Base-by-base conservation (phyloP, 306 rosid genomes). In the Sesbania bispinosa region DNA sequence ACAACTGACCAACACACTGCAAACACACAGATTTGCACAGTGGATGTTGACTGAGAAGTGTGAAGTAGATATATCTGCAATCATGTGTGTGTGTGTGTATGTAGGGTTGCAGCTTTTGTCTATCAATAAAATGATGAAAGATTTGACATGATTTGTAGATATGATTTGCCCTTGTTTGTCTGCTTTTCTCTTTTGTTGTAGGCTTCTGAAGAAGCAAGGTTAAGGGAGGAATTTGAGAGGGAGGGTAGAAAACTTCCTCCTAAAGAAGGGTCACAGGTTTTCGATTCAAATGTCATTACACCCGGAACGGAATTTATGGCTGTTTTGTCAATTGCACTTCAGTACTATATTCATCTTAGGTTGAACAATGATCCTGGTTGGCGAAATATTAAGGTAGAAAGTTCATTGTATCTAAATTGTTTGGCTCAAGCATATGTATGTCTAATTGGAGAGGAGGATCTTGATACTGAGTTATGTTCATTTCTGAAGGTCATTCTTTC, bases 221-320 rank as follows among this genome's bases (percentile, higher is more conserved):
- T 95, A 11, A 85, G 99, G 69, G 86, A 88, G 77, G 99, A 95
- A 76, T 95, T 95, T 67, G 99, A 91, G 86, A 84, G 45, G 66
- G 97, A 91, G 90, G 99, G 99, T 15, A 90, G 99, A 69, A 95
- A 88, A 77, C 97, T 95, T 83, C 97, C 99, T 62, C 93, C 93
- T 9, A 89, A 95, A 79, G 82, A 74, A 54, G 81, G 79, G 58
- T 88, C 92, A 0, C 92, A 89, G 77, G 64, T 67, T 74, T 86
- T 82, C 53, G 97, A 95, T 88, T 95, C 97, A 8, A 95, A 95
- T 89, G 90, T 95, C 48, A 95, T 91, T 63, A 95, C 99, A 15
- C 99, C 99, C 5, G 97, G 99, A 84, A 95, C 99, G 75, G 96
- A 88, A 60, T 91, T 95, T 79, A 95, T 95, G 99, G 90, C 75